phyloP scores from a whole-genome alignment of 2,329 filamentous ascomycete species.

The Bipolaris zeicola region DNA sequence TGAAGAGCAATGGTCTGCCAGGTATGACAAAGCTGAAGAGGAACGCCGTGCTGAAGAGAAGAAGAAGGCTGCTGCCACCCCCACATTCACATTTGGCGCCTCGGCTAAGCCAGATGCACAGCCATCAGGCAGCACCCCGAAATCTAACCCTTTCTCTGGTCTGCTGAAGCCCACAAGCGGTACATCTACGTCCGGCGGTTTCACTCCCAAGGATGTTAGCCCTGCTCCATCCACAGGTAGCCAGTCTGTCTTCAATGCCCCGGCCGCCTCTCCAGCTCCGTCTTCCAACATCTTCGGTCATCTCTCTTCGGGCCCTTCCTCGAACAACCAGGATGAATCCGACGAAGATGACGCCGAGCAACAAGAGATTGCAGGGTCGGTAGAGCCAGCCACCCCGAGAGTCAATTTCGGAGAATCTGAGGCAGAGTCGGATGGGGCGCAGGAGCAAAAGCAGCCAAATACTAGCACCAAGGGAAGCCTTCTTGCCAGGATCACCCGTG shows the following conservation, averaged over 20 bases:
- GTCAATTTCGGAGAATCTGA: conserved; percentile 32
- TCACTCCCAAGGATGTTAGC: conserved; percentile 34
- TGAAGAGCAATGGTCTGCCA: conserved; percentile 41
- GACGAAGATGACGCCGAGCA: conserved; percentile 31
- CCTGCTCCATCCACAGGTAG: conserved; percentile 40
- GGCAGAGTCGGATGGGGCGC: conserved; percentile 33
- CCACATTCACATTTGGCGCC: conserved; percentile 28
- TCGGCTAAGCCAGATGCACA: background rate
- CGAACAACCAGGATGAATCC: conserved; percentile 38
- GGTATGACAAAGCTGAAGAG: conserved; percentile 39
- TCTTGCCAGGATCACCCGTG: conserved; percentile 37
- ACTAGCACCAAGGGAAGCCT: conserved; percentile 25
- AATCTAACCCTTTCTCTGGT: conserved; percentile 23
- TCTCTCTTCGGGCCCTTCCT: conserved; percentile 41
- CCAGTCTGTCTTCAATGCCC: conserved; percentile 41
- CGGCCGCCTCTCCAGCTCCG: conserved; percentile 26
- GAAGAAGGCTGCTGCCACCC: conserved; percentile 26
- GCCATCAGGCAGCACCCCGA: conserved; percentile 10
- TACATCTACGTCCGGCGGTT: conserved; percentile 30
- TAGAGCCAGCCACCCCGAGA: conserved; percentile 29
- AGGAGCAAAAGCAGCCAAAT: conserved; percentile 28
- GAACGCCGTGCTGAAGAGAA: conserved; percentile 37
- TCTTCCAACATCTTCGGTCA: conserved; percentile 43
- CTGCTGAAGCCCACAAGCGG: conserved; percentile 30
- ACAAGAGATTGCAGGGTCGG: conserved; percentile 19